A percentile compares a stretch with the other conserved stretches of the same genome.
Evolutionary conservation across 1,284 basidiomycete genomes (phyloP).

Genomic region (Puccinia novopanici): DNA sequence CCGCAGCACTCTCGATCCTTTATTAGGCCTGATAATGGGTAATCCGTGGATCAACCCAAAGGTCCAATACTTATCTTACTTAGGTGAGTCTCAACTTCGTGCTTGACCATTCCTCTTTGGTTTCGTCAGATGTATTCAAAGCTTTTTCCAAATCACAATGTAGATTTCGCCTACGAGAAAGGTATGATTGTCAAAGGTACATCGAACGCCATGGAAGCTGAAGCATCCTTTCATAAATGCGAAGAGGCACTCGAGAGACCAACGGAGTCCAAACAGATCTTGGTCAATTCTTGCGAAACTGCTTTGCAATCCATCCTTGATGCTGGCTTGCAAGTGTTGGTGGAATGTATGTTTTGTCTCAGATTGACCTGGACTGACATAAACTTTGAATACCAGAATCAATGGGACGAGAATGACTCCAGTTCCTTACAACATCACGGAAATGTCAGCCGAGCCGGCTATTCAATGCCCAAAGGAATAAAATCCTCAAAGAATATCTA

Average conservation of each 20-base stretch:
- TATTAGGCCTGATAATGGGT: conserved; percentile 87
- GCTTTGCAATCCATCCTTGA: conserved; percentile 23
- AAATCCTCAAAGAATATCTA: conserved; percentile 75
- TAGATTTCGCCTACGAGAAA: conserved; percentile 39
- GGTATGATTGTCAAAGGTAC: conserved; percentile 41
- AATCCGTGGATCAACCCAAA: conserved; percentile 95
- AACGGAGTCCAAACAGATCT: neutral
- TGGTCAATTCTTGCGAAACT: conserved; percentile 7
- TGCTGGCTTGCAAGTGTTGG: conserved; percentile 28
- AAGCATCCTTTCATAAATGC: conserved; percentile 18
- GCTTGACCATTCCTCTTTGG: conserved; percentile 67
- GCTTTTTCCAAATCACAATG: neutral
- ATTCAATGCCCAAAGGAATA: conserved; percentile 90
- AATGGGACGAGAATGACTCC: conserved; percentile 25
- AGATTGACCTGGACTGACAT: neutral
- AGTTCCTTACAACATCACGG: conserved; percentile 36
- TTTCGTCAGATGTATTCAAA: neutral
- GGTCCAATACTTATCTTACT: conserved; percentile 83
- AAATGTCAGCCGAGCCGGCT: neutral
- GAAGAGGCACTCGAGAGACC: neutral
- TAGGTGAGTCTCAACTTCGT: conserved; percentile 80
- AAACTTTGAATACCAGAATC: neutral
- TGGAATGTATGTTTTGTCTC: neutral
- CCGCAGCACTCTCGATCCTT: conserved; percentile 55
- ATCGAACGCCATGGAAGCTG: conserved; percentile 15